A percentile compares a stretch with the other conserved stretches of the same genome.
These are phyloP conservation scores for Yarrowia porcina DNA, from an alignment of 805 yeast genomes.

Conservation along the genomic window DNA sequence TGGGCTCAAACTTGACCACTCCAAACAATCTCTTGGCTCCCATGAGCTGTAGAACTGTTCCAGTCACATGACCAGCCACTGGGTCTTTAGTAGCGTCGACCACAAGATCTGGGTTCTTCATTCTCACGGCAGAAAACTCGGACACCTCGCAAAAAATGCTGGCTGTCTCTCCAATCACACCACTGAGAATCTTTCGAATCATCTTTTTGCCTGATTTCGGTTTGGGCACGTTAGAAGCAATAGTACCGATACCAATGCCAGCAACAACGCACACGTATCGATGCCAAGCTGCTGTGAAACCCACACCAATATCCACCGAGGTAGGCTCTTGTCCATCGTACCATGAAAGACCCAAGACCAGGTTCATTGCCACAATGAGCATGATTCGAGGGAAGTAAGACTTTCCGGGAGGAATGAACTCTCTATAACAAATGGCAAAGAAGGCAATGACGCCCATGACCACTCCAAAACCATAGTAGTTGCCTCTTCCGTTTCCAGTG, in stretches of 20 bases:
- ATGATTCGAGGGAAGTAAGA: conserved; percentile 32
- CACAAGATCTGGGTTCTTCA: conserved; percentile 30
- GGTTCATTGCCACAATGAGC: conserved; percentile 33
- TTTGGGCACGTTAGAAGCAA: conserved; percentile 37
- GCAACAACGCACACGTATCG: conserved; percentile 37
- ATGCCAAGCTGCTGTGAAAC: conserved; percentile 38
- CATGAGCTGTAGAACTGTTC: conserved; percentile 22
- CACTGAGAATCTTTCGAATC: conserved; percentile 34
- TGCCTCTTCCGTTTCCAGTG: conserved; percentile 36
- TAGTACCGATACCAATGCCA: conserved; percentile 36
- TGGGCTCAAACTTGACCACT: conserved; percentile 35
- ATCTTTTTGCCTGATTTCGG: conserved; percentile 37
- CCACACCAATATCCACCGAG: conserved; percentile 32
- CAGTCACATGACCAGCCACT: conserved; percentile 28
- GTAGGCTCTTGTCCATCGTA: conserved; percentile 31
- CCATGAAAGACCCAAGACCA: conserved; percentile 39
- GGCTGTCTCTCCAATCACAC: conserved; percentile 32
- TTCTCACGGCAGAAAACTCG: conserved; percentile 35
- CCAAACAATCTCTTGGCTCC: conserved; percentile 26
- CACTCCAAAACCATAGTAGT: conserved; percentile 37
- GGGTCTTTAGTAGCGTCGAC: conserved; percentile 32
- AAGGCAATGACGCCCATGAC: conserved; percentile 28
- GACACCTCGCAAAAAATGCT: conserved; percentile 35
- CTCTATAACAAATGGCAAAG: conserved; percentile 32
- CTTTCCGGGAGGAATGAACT: conserved; percentile 32